Evolutionary conservation across 1,284 basidiomycete genomes (phyloP).

Genomic region (Tilletiaria anomala): DNA sequence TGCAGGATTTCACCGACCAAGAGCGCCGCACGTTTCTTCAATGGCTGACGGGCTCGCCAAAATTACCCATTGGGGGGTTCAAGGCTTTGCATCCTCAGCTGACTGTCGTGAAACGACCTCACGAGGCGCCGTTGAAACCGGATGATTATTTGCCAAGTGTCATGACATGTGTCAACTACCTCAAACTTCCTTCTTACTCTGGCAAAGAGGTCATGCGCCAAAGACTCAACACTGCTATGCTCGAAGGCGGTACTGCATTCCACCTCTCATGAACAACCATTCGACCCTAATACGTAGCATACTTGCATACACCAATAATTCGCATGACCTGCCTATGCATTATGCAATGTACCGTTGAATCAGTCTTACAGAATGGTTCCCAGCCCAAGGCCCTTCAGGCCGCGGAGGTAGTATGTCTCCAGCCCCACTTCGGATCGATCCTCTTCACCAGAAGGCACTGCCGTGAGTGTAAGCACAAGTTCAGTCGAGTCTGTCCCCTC

Average conservation of each 20-base stretch:
- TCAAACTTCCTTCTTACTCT: conserved; percentile 36
- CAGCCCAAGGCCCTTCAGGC: background rate
- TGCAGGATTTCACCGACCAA: conserved; percentile 60
- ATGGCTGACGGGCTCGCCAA: conserved; percentile 80
- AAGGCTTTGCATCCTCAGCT: conserved; percentile 81
- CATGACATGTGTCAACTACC: conserved; percentile 86
- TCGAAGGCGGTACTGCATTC: conserved; percentile 33
- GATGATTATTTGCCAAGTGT: conserved; percentile 94
- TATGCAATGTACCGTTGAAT: too few relatives aligned
- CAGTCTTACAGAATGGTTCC: background rate
- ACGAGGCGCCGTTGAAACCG: conserved; percentile 59
- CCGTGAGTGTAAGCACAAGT: background rate
- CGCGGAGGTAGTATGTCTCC: background rate
- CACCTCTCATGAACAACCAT: conserved; percentile 35
- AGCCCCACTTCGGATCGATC: background rate
- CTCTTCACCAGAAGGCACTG: background rate
- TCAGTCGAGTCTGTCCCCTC: background rate
- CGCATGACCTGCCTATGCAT: too few relatives aligned
- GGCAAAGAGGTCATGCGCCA: conserved; percentile 26
- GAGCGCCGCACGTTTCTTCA: conserved; percentile 78
- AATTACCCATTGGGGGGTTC: conserved; percentile 71
- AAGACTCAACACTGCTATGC: conserved; percentile 29
- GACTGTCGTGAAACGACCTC: conserved; percentile 92
- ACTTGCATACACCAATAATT: too few relatives aligned
- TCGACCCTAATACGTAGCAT: too few relatives aligned